These are phyloP conservation scores for Adansonia rubrostipa DNA, from an alignment of 441 rosid genomes.

Conservation along the genomic window DNA sequence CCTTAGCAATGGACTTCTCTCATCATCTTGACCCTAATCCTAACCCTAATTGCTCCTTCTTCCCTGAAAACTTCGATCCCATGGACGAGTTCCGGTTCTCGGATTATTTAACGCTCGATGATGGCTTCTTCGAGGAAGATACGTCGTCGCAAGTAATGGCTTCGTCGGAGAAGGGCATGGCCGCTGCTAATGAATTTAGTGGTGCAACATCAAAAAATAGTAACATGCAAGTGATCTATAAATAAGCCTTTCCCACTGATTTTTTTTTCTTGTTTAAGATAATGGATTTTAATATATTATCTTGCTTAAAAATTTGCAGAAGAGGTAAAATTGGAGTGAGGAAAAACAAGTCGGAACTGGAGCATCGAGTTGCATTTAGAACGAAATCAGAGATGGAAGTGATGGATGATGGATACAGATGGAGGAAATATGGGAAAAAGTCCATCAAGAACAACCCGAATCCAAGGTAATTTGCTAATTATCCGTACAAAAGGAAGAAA, in stretches of 20 bases:
- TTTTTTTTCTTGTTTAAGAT: background rate
- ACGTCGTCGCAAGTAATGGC: constrained; percentile 11
- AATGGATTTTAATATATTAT: background rate
- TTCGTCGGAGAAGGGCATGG: constrained; percentile 44
- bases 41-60: constrained; percentile 25
- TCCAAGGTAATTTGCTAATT: constrained; percentile 52
- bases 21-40: constrained; percentile 40
- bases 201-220: constrained; percentile 40
- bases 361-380: constrained; percentile 61
- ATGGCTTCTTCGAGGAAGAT: background rate
- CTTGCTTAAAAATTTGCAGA: constrained; percentile 28
- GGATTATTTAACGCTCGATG: constrained; percentile 48
- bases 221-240: constrained; percentile 49
- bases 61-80: constrained; percentile 31
- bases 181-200: constrained; percentile 33
- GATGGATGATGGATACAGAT: constrained; percentile 70
- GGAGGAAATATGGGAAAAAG: constrained; percentile 83
- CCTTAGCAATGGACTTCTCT: constrained; percentile 42
- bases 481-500: background rate
- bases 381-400: constrained; percentile 64
- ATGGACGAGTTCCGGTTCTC: constrained; percentile 46
- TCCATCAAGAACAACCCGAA: constrained; percentile 66
- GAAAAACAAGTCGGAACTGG: constrained; percentile 45
- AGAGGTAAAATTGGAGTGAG: constrained; percentile 39
- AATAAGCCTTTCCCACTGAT: background rate